Evolutionary conservation across 2,329 filamentous ascomycete genomes (phyloP), one percentile per base, ranked within the genome.

Genomic region (Bipolaris sorokiniana): DNA sequence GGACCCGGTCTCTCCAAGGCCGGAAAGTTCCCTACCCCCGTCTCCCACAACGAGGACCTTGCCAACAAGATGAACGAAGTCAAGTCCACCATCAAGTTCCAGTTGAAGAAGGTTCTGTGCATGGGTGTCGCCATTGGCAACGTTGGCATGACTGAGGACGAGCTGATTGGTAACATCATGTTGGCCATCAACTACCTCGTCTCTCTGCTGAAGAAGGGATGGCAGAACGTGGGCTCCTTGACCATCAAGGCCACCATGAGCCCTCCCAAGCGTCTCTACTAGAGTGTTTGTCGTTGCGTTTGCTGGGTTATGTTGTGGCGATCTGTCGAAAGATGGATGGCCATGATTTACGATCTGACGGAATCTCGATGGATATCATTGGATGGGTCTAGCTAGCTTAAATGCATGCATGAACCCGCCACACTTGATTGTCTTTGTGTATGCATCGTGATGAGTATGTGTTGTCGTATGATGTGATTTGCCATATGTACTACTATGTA

Each of bases 181-280:
- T 84, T 99, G 85, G 88, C 94, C 83, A 98, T 99, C 90, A 99
- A 99, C 91, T 99, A 99, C 89, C 89, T 99, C 70, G 94, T 99
- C 81, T 97, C 92, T 68, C 87, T 99, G 74, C 86, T 99, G 81
- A 99, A 99, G 92, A 99, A 99, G 91, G 95, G 95, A 81, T 99
- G 95, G 95, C 95, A 99, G 88, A 99, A 99, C 88, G 95, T 99
- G 78, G 95, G 95, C 81, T 95, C 90, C 87, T 88, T 99, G 85
- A 97, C 93, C 81, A 95, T 99, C 88, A 99, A 99, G 91, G 95
- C 95, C 84, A 91, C 91, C 86, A 99, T 99, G 95, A 97, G 92
- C 82, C 95, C 95, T 73, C 95, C 95, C 74, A 95, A 92, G 88
- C 92, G 95, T 79, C 84, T 99, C 74, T 99, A 97, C 88, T 99